Percentiles rank a stretch among this genome's conserved stretches.
phyloP scores from a whole-genome alignment of 768 basidiomycete species.

The Lactifluus volemus region DNA sequence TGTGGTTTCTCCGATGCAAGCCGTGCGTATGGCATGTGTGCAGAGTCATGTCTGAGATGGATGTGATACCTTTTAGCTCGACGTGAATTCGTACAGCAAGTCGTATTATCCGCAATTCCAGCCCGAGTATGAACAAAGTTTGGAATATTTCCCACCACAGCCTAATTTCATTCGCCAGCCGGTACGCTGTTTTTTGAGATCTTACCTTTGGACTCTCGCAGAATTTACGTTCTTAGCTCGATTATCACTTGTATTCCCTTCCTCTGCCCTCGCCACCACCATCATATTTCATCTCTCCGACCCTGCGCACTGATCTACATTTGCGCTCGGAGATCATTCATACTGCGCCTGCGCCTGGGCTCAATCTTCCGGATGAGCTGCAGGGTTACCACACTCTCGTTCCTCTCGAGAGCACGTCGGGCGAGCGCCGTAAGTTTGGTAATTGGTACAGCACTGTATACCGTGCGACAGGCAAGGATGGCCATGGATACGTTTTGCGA shows the following conservation, averaged over 20 bases:
- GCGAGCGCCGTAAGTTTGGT: constrained; percentile 66
- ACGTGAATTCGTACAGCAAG: constrained; percentile 21
- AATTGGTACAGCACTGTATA: constrained; percentile 83
- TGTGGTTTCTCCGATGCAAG: constrained; percentile 29
- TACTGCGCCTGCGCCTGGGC: constrained; percentile 33
- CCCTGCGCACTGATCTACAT: constrained; percentile 51
- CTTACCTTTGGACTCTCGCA: background rate
- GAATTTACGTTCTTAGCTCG: constrained; percentile 43
- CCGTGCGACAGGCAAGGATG: constrained; percentile 74
- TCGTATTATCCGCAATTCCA: constrained; percentile 25
- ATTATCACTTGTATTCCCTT: constrained; percentile 88
- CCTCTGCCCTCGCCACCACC: constrained; percentile 49
- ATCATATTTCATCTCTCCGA: constrained; percentile 81
- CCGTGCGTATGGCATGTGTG: constrained; percentile 19
- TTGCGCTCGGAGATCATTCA: constrained; percentile 37
- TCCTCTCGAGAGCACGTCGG: constrained; percentile 54
- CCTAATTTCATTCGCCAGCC: constrained; percentile 58
- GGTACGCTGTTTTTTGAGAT: constrained; percentile 32
- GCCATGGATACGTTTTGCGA: constrained; percentile 65
- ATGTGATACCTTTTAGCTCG: constrained; percentile 17
- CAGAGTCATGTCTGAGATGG: constrained; percentile 18
- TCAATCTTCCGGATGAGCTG: constrained; percentile 73
- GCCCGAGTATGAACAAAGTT: constrained; percentile 28
- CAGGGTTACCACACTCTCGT: constrained; percentile 86
- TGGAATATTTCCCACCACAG: constrained; percentile 35